phyloP scores from a whole-genome alignment of 768 basidiomycete genomes.

The Collybia sordida region DNA sequence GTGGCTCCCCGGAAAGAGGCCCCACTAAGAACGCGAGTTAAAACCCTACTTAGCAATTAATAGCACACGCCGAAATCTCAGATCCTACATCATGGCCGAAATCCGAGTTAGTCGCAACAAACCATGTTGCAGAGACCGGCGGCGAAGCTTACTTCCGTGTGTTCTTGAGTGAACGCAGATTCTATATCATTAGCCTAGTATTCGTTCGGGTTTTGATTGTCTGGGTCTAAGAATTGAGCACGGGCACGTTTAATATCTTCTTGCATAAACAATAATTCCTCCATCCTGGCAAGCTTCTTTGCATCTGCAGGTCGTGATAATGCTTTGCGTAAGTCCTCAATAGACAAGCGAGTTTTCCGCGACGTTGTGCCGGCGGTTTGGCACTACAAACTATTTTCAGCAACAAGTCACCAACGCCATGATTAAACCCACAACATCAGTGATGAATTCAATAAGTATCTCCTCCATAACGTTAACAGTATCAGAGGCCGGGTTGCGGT shows the following conservation, averaged over 20 bases:
- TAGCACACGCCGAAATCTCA: too few relatives aligned
- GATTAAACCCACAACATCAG: slow-evolving; percentile 71
- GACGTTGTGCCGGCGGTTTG: slow-evolving; percentile 69
- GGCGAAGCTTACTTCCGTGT: too few relatives aligned
- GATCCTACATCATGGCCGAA: too few relatives aligned
- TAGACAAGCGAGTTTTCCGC: slow-evolving; percentile 72
- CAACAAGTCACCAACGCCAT: too few relatives aligned
- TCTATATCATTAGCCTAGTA: slow-evolving; percentile 24
- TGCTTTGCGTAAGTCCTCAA: slow-evolving; percentile 82
- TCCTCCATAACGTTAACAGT: slow-evolving; percentile 93
- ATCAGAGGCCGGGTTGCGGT: slow-evolving; percentile 83
- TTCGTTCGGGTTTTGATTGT: slow-evolving; percentile 42
- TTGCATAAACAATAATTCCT: slow-evolving; percentile 91
- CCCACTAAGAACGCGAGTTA: background rate
- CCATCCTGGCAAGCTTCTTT: slow-evolving; percentile 90
- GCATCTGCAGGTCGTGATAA: slow-evolving; percentile 85
- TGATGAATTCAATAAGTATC: slow-evolving; percentile 87
- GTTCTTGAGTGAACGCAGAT: too few relatives aligned
- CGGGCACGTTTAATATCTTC: slow-evolving; percentile 90
- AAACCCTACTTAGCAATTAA: background rate
- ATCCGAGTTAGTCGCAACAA: background rate
- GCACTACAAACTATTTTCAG: slow-evolving; percentile 45
- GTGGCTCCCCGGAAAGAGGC: background rate
- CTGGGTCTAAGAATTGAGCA: slow-evolving; percentile 65
- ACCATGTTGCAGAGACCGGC: background rate